phyloP scores from a whole-genome alignment of 371 early-diverging fungal species.

The Syncephalis plumigaleata region DNA sequence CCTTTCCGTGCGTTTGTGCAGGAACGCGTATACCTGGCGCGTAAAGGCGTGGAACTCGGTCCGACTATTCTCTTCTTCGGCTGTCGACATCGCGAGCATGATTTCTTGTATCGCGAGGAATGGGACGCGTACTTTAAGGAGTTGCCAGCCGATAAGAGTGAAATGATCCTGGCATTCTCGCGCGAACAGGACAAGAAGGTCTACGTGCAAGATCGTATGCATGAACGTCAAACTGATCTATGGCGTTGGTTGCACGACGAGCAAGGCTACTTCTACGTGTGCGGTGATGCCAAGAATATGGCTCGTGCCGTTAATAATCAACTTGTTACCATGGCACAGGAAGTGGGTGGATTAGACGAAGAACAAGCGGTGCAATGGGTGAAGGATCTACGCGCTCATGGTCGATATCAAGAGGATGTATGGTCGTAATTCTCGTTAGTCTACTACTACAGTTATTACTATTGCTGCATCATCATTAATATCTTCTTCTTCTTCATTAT shows the following conservation, averaged over 20 bases:
- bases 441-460: too few relatives aligned
- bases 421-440: conserved; percentile 41
- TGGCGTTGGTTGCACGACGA: conserved; percentile 56
- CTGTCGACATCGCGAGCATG: conserved; percentile 64
- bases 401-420: conserved; percentile 89
- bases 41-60: conserved; percentile 42
- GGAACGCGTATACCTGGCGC: conserved; percentile 55
- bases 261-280: conserved; percentile 76
- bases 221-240: conserved; percentile 36
- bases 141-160: conserved; percentile 22
- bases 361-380: conserved; percentile 58
- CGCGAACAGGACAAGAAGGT: conserved; percentile 61
- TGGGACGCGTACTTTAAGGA: conserved; percentile 37
- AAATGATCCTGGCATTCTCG: conserved; percentile 73
- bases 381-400: conserved; percentile 58
- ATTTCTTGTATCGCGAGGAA: conserved; percentile 80
- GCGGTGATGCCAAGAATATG: conserved; percentile 95
- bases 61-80: conserved; percentile 84
- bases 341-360: conserved; percentile 44
- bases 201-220: conserved; percentile 73
- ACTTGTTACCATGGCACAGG: conserved; percentile 46
- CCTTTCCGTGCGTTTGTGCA: conserved; percentile 91
- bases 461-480: too few relatives aligned
- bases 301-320: conserved; percentile 72
- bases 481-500: too few relatives aligned